Conservation (phyloP, 164 flowering plant species). For the Vitis riparia region DNA sequence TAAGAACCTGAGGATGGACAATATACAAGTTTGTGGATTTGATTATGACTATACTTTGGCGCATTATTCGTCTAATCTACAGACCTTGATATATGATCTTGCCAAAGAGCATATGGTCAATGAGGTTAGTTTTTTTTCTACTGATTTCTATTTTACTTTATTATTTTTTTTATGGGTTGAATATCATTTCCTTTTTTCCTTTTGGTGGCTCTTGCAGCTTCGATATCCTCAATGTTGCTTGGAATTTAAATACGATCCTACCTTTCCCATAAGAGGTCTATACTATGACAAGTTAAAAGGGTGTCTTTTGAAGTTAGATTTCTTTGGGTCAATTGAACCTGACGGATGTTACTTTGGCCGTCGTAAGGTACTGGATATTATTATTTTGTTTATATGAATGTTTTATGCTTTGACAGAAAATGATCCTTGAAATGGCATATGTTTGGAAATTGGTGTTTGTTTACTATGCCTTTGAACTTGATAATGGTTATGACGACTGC, state of each 20-base stretch:
- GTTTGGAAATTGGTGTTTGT: not conserved
- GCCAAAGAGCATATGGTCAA: slow-evolving; percentile 85
- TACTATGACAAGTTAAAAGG: slow-evolving; percentile 85
- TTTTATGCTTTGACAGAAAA: too few relatives aligned
- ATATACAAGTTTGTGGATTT: slow-evolving; percentile 84
- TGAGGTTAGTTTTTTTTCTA: slow-evolving; percentile 58
- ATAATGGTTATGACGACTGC: too few relatives aligned
- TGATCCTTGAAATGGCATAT: not conserved
- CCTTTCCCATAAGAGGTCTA: slow-evolving; percentile 86
- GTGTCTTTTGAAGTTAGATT: slow-evolving; percentile 88
- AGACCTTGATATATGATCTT: slow-evolving; percentile 83
- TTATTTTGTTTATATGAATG: too few relatives aligned
- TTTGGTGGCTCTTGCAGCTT: slow-evolving; percentile 47
- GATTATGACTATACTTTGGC: slow-evolving; percentile 96
- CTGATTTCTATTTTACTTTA: not conserved
- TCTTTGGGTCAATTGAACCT: slow-evolving; percentile 91
- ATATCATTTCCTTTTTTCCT: not conserved
- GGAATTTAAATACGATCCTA: slow-evolving; percentile 68
- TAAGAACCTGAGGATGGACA: slow-evolving; percentile 80
- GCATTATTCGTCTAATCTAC: slow-evolving; percentile 78
- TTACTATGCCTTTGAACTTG: not conserved
- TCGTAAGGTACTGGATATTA: slow-evolving; percentile 52
- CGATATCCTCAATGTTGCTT: slow-evolving; percentile 78
- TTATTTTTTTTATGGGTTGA: not conserved
- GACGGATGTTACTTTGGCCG: slow-evolving; percentile 93